Base-by-base conservation (phyloP, 257 asterid species). In the Rehmannia glutinosa region DNA sequence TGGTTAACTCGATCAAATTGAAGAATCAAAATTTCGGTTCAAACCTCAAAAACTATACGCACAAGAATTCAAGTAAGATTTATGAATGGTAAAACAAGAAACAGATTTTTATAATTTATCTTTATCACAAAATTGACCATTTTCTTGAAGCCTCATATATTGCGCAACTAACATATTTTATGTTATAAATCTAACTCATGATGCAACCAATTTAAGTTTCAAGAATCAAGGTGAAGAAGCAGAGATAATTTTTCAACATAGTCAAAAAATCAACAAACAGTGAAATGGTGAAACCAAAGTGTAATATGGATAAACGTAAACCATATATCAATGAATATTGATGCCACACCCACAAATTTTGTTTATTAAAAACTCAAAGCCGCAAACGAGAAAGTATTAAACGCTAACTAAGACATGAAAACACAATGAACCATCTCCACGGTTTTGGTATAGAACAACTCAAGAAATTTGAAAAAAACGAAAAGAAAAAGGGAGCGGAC, bases 261-360 rank as follows among this genome's bases (percentile, higher is more conserved):
- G 71, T 32, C n/a, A n/a, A 6, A 21, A 13, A 19, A 21, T 38
- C 15, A 60, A 94, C 99, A 77, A 94, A 94, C 77, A 91, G 72
- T 33, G 99, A 97, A n/a, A n/a, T n/a, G 72, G 97, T 94, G 89
- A 69, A 78, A 79, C 68, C 66, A 76, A 16, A 75, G 74, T 36
- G 9, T 47, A 72, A 20, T 38, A 49, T 24, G 53, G 59, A 35
- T 66, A 32, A 68, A 52, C 53, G 66, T 43, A 63, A 74, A 64
- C 69, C 58, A 61, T 16, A 51, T 23, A 63, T 36, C 38, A 55
- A 74, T 36, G 57, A 23, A 23, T 50, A 36, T 20, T 59, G 58
- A 24, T 49, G n/a, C 57, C 23, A 58, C 69, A 19, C 54, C 54
- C 70, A 59, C 27, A 51, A 55, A 66, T 2, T 43, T 55, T 28